Base-by-base conservation (phyloP, 2,329 filamentous ascomycete species). In the Beauveria scarabaeidicola region DNA sequence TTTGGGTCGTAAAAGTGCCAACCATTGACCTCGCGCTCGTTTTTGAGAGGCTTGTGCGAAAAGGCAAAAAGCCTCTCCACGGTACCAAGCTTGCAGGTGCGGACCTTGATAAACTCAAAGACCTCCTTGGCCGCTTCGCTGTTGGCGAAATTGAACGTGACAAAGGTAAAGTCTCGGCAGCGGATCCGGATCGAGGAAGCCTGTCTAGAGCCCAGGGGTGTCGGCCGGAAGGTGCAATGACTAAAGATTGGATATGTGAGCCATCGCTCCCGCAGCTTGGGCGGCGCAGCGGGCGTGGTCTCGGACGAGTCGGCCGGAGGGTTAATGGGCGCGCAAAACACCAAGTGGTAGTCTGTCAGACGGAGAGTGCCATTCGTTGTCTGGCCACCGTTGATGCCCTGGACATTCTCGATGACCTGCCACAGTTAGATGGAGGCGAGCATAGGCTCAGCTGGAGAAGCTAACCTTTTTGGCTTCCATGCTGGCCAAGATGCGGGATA, bases 61-160 rank as follows among this genome's bases (percentile, higher is more conserved):
- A 97, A 99, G 0, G 94, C 94, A 69, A 97, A 91, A 1, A 99
- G 81, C 72, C 90, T 94, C 64, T 97, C 91, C 54, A 97, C 83
- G 29, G 85, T 84, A 6, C 90, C 89, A 9, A 96, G 75, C 67
- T 85, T 91, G 75, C 90, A 96, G 0, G 91, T 93, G 67, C 90
- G 84, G 47, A 80, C 76, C 63, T 88, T 89, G 64, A 99, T 90
- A 63, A 86, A 91, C 61, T 97, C 92, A 72, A 91, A 99, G 1
- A 89, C 89, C 64, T 96, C 90, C 61, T 89, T 85, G 9, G 91
- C 93, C 64, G 85, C 80, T 58, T 81, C 81, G 67, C 92, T 88
- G 60, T 88, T 84, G 21, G 77, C 70, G 70, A 99, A 96, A 73
- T 92, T 91, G 75, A 99, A 92, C 63, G 90, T 92, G 62, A 96